Conservation (phyloP, 108 stramenopile species). For the Epithemia pelagica region DNA sequence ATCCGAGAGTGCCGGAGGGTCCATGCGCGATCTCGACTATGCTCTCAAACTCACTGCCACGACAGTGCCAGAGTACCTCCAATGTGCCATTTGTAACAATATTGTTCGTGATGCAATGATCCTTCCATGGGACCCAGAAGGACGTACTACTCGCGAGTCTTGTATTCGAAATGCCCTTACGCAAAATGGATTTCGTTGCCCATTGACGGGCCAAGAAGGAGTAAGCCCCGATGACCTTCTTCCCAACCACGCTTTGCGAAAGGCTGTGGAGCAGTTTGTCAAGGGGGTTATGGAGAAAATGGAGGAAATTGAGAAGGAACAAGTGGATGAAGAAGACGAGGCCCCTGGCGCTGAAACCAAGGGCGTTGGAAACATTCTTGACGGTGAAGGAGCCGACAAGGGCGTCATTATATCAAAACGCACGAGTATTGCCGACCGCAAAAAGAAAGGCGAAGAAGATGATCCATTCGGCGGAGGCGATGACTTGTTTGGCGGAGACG, state of each 20-base stretch:
- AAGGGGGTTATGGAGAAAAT: slow-evolving; percentile 72
- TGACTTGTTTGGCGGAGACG: slow-evolving; percentile 82
- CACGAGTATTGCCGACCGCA: slow-evolving; percentile 22
- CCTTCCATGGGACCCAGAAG: slow-evolving; percentile 78
- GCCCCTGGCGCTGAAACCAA: slow-evolving; percentile 22
- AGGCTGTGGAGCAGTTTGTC: slow-evolving; percentile 72
- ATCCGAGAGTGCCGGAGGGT: slow-evolving; percentile 40
- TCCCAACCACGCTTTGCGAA: slow-evolving; percentile 66
- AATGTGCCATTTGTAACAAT: slow-evolving; percentile 66
- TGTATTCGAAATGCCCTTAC: slow-evolving; percentile 78
- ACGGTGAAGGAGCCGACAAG: slow-evolving; percentile 52
- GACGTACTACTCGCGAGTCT: slow-evolving; percentile 66
- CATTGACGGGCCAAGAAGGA: slow-evolving; percentile 73
- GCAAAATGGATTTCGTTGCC: slow-evolving; percentile 73
- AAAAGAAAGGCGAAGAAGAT: slow-evolving; percentile 33
- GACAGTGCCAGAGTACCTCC: slow-evolving; percentile 68
- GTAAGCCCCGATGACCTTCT: slow-evolving; percentile 81
- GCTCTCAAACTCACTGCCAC: slow-evolving; percentile 73
- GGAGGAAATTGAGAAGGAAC: slow-evolving; percentile 66
- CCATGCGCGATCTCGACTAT: slow-evolving; percentile 60
- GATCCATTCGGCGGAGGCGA: slow-evolving; percentile 55
- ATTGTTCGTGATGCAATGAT: slow-evolving; percentile 75
- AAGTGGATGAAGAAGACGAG: slow-evolving; percentile 43
- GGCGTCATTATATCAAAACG: slow-evolving; percentile 49
- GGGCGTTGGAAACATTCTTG: slow-evolving; percentile 24